These are phyloP conservation scores for Fraxinus latifolia DNA, from an alignment of 305 asterid genomes.

Conservation along the genomic window DNA sequence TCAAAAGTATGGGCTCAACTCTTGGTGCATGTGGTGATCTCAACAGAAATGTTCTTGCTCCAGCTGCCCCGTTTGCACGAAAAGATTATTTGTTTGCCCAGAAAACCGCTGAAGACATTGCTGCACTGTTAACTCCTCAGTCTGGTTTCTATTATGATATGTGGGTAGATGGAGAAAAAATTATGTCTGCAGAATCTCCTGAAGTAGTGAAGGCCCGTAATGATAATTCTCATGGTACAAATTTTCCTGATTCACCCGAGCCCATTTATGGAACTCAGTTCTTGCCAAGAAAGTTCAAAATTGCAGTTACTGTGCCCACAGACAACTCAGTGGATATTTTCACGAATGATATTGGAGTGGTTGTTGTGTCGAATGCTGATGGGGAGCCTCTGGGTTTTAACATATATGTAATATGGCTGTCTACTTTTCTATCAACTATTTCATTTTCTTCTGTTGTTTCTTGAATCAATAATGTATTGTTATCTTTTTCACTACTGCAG, in stretches of 20 bases:
- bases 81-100: constrained; percentile 91
- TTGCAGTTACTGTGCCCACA: constrained; percentile 86
- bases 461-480: constrained; percentile 1
- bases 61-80: constrained; percentile 66
- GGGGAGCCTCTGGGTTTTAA: constrained; percentile 94
- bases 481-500: constrained; percentile 28
- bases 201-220: constrained; percentile 83
- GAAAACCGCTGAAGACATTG: constrained; percentile 89
- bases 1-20: constrained; percentile 82
- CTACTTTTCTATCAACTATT: not conserved
- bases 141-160: constrained; percentile 94
- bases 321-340: constrained; percentile 91
- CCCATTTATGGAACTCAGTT: constrained; percentile 97
- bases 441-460: constrained; percentile 16
- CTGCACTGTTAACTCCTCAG: constrained; percentile 90
- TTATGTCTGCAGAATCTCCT: constrained; percentile 78
- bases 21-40: constrained; percentile 98
- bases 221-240: constrained; percentile 88
- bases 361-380: constrained; percentile 67
- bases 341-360: constrained; percentile 87
- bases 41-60: constrained; percentile 90
- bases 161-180: constrained; percentile 93
- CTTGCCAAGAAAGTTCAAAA: constrained; percentile 94
- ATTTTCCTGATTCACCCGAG: constrained; percentile 83
- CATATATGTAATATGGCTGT: constrained; percentile 57